Base-by-base conservation (phyloP, 2,329 filamentous ascomycete species). In the Hortaea werneckii region DNA sequence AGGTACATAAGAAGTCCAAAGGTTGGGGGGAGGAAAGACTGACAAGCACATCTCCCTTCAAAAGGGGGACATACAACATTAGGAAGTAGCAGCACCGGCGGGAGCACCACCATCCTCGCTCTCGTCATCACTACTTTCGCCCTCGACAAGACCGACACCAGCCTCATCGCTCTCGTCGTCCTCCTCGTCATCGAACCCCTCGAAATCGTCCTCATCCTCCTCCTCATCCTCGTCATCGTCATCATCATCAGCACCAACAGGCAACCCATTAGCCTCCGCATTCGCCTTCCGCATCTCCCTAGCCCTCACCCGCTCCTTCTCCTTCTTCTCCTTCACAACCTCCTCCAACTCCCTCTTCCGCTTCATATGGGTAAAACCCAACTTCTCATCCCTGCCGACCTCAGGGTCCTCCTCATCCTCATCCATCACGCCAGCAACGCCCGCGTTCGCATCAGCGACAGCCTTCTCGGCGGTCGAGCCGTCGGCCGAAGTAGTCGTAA, bases 331-430 rank as follows among this genome's bases (percentile, higher is more conserved):
- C 20, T 20, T 20, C 20, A 20, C 20, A 20, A 20, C 58, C n/a
- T 62, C 58, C n/a, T 63, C 64, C 27, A 57, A 59, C 41, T 60
- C 58, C 5, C 68, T 82, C 58, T 90, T 84, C 69, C 94, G 86
- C 67, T 80, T 83, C 37, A 79, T 79, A 48, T 70, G 69, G 82
- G 94, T 95, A 67, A 95, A 87, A 12, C 89, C 89, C 0, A 94
- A 71, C 54, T 80, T 77, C 9, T 88, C 88, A 50, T 85, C 78
- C 40, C 88, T 79, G 5, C 86, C 85, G 50, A 82, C 78, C 34
- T 69, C 70, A 11, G 20, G 12, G 6, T 28, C 45, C 32, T 51
- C 71, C 41, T 77, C 77, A 3, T 66, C 61, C 10, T 74, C 68
- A 35, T 65, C 66, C 30, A 55, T 58, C 37, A 58, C 54, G 20